Conservation (phyloP, 2,329 filamentous ascomycete species). For the Arthrobotrys entomopaga region DNA sequence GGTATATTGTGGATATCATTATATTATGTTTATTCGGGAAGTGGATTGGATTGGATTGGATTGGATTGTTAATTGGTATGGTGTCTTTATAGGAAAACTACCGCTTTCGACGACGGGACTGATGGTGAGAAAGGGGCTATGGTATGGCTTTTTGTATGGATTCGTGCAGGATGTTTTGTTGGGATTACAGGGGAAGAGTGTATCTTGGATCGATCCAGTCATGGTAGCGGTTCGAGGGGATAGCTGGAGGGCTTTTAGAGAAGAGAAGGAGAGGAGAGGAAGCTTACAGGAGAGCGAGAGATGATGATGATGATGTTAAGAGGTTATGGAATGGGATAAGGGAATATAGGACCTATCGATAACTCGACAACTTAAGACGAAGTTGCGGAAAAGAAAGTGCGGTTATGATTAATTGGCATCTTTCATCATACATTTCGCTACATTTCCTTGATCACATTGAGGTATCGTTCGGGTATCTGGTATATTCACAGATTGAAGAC, state of each 20-base stretch:
- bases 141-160: constrained; percentile 78
- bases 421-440: too few species aligned
- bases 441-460: too few species aligned
- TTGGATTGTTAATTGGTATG: background rate
- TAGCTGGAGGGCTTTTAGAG: constrained; percentile 15
- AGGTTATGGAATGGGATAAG: too few species aligned
- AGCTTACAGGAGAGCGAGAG: constrained; percentile 21
- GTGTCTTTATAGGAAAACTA: constrained; percentile 72
- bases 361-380: too few species aligned
- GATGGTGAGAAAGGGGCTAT: constrained; percentile 81
- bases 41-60: too few species aligned
- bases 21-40: too few species aligned
- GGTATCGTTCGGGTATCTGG: too few species aligned
- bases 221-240: constrained; percentile 16
- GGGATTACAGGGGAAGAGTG: constrained; percentile 31
- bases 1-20: background rate
- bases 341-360: too few species aligned
- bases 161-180: constrained; percentile 57
- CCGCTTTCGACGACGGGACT: constrained; percentile 78
- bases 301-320: background rate
- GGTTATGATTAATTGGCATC: too few species aligned
- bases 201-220: constrained; percentile 54
- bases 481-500: too few species aligned
- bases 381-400: too few species aligned
- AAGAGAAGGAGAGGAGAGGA: constrained; percentile 4